phyloP scores from a whole-genome alignment of 495 filamentous ascomycete species.

The Evernia prunastri region DNA sequence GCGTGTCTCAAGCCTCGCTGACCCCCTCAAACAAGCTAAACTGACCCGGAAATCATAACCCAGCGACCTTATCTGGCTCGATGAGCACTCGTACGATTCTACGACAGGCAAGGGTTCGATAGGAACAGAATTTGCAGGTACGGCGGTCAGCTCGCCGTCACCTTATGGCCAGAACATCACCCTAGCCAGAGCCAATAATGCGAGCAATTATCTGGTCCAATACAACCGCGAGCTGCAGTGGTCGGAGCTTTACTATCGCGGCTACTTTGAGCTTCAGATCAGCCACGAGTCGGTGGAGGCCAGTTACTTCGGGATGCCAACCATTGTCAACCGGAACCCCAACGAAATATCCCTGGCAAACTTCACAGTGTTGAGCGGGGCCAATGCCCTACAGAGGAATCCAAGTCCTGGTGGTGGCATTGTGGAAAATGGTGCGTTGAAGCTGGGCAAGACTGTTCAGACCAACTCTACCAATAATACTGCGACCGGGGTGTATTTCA shows the following conservation, averaged over 20 bases:
- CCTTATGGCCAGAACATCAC: slow-evolving; percentile 47
- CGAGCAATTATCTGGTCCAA: slow-evolving; percentile 38
- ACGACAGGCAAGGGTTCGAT: slow-evolving; percentile 51
- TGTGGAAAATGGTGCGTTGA: slow-evolving; percentile 43
- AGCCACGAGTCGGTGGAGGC: slow-evolving; percentile 46
- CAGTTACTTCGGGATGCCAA: slow-evolving; percentile 49
- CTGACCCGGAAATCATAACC: too few species aligned
- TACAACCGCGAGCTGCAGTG: slow-evolving; percentile 60
- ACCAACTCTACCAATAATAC: slow-evolving; percentile 48
- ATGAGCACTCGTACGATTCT: slow-evolving; percentile 48
- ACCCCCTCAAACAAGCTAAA: too few species aligned
- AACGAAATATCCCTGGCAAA: slow-evolving; percentile 53
- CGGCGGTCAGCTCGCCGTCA: slow-evolving; percentile 51
- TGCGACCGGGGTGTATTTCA: slow-evolving; percentile 29
- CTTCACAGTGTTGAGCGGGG: slow-evolving; percentile 52
- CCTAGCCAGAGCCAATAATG: slow-evolving; percentile 38
- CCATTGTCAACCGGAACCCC: slow-evolving; percentile 37
- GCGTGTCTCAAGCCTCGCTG: too few species aligned
- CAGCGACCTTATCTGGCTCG: slow-evolving; percentile 59
- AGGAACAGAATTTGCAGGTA: slow-evolving; percentile 62
- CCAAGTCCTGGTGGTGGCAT: slow-evolving; percentile 42
- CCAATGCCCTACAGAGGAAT: slow-evolving; percentile 44
- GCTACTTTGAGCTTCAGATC: slow-evolving; percentile 53
- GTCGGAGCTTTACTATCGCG: slow-evolving; percentile 63
- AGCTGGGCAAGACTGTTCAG: slow-evolving; percentile 39